These are phyloP conservation scores for Tulasnella calospora DNA, from an alignment of 768 basidiomycete genomes.

Conservation along the genomic window DNA sequence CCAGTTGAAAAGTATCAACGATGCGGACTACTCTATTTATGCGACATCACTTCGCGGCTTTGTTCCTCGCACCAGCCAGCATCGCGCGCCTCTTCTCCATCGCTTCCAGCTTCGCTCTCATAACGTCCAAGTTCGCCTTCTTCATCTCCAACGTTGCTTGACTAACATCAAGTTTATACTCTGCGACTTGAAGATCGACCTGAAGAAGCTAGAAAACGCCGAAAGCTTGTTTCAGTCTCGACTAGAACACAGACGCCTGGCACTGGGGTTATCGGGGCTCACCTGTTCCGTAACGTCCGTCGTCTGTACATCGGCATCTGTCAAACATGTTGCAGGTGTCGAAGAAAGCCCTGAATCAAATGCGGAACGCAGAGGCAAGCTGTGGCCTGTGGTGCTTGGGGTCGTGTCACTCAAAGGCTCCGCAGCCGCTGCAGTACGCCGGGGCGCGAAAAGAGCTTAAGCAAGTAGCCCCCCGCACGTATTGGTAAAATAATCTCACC, in stretches of 20 bases:
- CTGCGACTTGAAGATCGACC: background rate
- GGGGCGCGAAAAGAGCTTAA: background rate
- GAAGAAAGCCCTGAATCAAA: background rate
- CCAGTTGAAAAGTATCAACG: too few species aligned
- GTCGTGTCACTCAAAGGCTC: background rate
- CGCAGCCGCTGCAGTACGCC: background rate
- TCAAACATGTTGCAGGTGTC: background rate
- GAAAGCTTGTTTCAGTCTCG: too few species aligned
- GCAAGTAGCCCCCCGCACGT: background rate
- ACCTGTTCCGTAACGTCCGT: background rate
- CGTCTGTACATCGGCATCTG: background rate
- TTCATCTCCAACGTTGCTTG: background rate
- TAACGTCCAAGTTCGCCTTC: background rate
- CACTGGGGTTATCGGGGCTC: background rate
- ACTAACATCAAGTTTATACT: background rate
- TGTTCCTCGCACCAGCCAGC: background rate
- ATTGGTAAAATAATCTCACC: background rate
- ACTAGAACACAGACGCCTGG: too few species aligned
- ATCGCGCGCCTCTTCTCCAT: background rate
- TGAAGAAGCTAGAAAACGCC: background rate
- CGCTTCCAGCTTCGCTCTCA: background rate
- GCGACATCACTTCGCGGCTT: background rate
- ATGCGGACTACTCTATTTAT: background rate
- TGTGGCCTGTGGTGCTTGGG: background rate
- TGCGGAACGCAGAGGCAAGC: background rate